Evolutionary conservation across 108 stramenopile species (phyloP).

Genomic region (Cyclotella baltica): DNA sequence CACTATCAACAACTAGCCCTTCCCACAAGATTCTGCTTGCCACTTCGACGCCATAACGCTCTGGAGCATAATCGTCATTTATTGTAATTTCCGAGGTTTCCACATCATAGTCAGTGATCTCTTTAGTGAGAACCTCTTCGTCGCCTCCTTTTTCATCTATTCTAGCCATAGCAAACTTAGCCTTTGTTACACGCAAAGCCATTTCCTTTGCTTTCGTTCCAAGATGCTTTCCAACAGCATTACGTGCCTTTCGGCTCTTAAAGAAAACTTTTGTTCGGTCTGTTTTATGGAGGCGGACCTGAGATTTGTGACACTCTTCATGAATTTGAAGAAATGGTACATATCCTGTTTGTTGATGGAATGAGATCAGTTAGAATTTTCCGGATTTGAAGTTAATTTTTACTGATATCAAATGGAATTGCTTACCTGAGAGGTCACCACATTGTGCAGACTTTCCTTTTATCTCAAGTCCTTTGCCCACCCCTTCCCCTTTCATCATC

Average conservation of each 20-base stretch:
- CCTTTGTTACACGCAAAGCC: constrained; percentile 16
- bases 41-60: constrained; percentile 41
- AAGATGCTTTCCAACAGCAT: constrained; percentile 32
- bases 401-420: background rate
- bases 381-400: background rate
- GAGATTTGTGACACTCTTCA: constrained; percentile 55
- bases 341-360: constrained; percentile 41
- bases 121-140: constrained; percentile 13
- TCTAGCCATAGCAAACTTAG: constrained; percentile 24
- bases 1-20: constrained; percentile 39
- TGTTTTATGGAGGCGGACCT: constrained; percentile 27
- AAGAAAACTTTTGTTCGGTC: constrained; percentile 50
- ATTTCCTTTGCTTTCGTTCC: constrained; percentile 21
- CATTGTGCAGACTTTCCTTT: constrained; percentile 76
- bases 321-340: constrained; percentile 77
- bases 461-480: constrained; percentile 78
- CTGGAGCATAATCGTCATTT: constrained; percentile 44
- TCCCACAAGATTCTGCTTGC: constrained; percentile 59
- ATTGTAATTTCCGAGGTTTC: constrained; percentile 6
- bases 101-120: constrained; percentile 15
- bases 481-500: constrained; percentile 71
- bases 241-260: constrained; percentile 29
- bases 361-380: background rate
- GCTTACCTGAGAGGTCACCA: constrained; percentile 45
- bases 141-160: background rate